A percentile compares a stretch with the other conserved stretches of the same genome.
These are phyloP conservation scores for Metschnikowia colocasiae DNA, from an alignment of 805 yeast genomes.

Conservation along the genomic window DNA sequence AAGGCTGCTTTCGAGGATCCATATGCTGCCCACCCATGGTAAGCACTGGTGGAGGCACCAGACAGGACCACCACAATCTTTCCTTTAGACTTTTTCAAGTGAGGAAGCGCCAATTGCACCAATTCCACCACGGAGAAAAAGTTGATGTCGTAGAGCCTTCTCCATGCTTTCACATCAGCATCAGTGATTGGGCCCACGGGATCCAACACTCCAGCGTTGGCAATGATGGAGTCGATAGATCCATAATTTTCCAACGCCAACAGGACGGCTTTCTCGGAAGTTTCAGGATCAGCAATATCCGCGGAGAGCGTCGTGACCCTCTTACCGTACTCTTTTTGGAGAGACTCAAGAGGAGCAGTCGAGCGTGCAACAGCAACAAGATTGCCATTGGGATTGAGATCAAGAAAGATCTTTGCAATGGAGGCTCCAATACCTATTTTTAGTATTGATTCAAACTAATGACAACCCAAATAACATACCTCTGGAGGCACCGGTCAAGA, in stretches of 20 bases:
- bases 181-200: constrained; percentile 62
- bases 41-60: constrained; percentile 70
- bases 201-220: constrained; percentile 80
- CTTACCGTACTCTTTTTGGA: constrained; percentile 43
- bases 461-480: constrained; percentile 14
- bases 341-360: constrained; percentile 40
- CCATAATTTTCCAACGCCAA: constrained; percentile 51
- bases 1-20: constrained; percentile 91
- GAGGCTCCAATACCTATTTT: constrained; percentile 74
- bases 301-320: constrained; percentile 53
- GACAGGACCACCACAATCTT: constrained; percentile 77
- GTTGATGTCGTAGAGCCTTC: constrained; percentile 65
- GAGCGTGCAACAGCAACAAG: constrained; percentile 76
- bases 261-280: constrained; percentile 38
- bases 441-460: constrained; percentile 43
- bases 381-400: constrained; percentile 28
- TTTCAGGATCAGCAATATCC: constrained; percentile 50
- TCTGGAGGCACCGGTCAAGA: constrained; percentile 22
- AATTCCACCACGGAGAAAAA: constrained; percentile 70
- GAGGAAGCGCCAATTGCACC: constrained; percentile 53
- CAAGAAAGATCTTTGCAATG: constrained; percentile 52
- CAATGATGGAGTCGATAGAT: constrained; percentile 57
- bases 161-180: constrained; percentile 58
- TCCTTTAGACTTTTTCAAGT: constrained; percentile 54
- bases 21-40: constrained; percentile 84